Base-by-base conservation (phyloP, 2,329 filamentous ascomycete genomes). In the Xylaria sp. region DNA sequence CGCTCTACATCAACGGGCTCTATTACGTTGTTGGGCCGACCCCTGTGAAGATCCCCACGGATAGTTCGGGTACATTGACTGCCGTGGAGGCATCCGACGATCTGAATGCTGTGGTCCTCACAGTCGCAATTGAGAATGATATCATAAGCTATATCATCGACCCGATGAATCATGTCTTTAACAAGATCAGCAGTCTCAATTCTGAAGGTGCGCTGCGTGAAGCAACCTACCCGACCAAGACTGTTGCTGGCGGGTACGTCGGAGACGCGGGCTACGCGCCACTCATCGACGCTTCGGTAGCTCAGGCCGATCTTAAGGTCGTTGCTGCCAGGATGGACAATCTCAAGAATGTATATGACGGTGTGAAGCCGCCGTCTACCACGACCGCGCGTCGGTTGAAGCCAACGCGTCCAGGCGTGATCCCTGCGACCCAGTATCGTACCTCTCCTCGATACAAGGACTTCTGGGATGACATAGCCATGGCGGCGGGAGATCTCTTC, bases 61-160 rank as follows among this genome's bases (percentile, higher is more conserved):
- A 55, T 49, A 49, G 37, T 6, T 35, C 44, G 19, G 53, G 53
- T 13, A 48, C 53, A n/a, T 55, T 55, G 19, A 55, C 53, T 18
- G 49, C 49, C 16, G 53, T 55, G 7, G 53, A 55, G 37, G 53
- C 53, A 37, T 48, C 23, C 8, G 18, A 55, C 39, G 53, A 55
- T 19, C 44, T 55, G 10, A 55, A 48, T 18, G 42, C 53, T 5
- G 13, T 39, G 4, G 30, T 48, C 2, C 53, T 55, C 13, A 48
- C 44, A 10, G 53, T 55, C 30, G 42, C 53, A 10, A 39, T 55
- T 11, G 48, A 50, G 48, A 55, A 48, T 37, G 53, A 49, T 49
- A 49, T 48, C 2, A 49, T 55, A 4, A 48, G 42, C 39, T 48
- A 48, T 13, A 49, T 48, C 44, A 55, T 55, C 10, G 44, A 55